These are phyloP conservation scores for Penicillium sp. DNA, from an alignment of 2,329 filamentous ascomycete species.

Conservation along the genomic window DNA sequence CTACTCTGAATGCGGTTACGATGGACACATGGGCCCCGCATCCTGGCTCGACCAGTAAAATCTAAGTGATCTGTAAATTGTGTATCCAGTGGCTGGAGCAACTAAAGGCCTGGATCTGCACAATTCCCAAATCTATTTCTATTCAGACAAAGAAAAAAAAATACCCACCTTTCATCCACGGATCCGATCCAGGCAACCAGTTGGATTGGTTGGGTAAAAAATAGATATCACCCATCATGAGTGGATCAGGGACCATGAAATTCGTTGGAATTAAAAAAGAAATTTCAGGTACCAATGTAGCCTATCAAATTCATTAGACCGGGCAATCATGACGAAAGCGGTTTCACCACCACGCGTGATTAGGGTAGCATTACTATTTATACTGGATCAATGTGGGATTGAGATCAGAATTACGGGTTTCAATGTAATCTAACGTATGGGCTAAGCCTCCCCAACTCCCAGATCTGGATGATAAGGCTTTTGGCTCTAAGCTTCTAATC, in stretches of 20 bases:
- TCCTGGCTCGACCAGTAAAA: background rate
- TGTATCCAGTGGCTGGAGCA: background rate
- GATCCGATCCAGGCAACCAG: background rate
- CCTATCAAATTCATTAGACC: background rate
- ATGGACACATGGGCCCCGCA: background rate
- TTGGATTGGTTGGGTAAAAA: background rate
- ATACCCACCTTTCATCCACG: background rate
- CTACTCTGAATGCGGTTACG: background rate
- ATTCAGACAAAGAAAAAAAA: background rate
- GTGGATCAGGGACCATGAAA: background rate
- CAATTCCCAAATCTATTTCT: background rate
- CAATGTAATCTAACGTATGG: background rate
- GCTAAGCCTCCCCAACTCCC: background rate
- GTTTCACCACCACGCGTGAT: background rate
- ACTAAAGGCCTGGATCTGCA: background rate
- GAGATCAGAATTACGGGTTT: background rate
- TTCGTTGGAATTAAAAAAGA: background rate
- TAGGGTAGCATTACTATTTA: background rate
- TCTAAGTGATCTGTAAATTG: background rate
- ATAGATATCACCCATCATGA: background rate
- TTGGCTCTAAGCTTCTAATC: background rate
- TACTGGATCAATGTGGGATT: background rate
- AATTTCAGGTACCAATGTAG: background rate
- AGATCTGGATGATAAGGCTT: background rate
- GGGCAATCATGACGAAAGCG: conserved; percentile 10